phyloP scores from a whole-genome alignment of 768 basidiomycete genomes.

The Paxillus rubicundulus region DNA sequence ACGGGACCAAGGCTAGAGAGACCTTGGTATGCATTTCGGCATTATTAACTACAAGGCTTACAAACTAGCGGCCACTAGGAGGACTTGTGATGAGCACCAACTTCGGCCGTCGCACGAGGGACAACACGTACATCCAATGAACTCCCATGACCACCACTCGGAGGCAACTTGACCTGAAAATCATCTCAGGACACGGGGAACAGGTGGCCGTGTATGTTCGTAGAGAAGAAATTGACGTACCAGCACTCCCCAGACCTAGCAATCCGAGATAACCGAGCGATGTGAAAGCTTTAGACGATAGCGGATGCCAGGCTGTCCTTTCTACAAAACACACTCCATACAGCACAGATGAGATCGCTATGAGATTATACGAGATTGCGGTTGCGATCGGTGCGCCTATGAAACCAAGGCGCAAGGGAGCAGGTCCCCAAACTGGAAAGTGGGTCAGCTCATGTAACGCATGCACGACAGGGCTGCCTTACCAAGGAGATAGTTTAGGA shows the following conservation, averaged over 20 bases:
- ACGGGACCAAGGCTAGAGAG: conserved; percentile 65
- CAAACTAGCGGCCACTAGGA: conserved; percentile 47
- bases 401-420: conserved; percentile 76
- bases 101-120: not conserved
- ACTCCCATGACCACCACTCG: conserved; percentile 97
- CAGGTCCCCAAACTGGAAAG: conserved; percentile 86
- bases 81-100: not conserved
- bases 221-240: conserved; percentile 27
- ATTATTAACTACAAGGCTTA: conserved; percentile 18
- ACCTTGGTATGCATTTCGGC: conserved; percentile 3
- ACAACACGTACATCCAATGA: conserved; percentile 45
- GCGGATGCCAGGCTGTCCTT: conserved; percentile 81
- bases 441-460: conserved; percentile 43
- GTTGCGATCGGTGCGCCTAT: conserved; percentile 91
- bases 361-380: conserved; percentile 82
- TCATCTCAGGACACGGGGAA: not conserved
- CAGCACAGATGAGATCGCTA: conserved; percentile 55
- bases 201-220: no score
- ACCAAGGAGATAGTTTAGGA: conserved; percentile 85
- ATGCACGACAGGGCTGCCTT: conserved; percentile 5
- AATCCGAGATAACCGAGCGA: conserved; percentile 63
- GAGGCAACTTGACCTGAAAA: conserved; percentile 63
- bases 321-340: conserved; percentile 67
- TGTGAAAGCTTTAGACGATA: conserved; percentile 51
- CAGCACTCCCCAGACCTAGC: conserved; percentile 77